Base-by-base conservation (phyloP, 768 basidiomycete species). In the Lactarius deliciosus region DNA sequence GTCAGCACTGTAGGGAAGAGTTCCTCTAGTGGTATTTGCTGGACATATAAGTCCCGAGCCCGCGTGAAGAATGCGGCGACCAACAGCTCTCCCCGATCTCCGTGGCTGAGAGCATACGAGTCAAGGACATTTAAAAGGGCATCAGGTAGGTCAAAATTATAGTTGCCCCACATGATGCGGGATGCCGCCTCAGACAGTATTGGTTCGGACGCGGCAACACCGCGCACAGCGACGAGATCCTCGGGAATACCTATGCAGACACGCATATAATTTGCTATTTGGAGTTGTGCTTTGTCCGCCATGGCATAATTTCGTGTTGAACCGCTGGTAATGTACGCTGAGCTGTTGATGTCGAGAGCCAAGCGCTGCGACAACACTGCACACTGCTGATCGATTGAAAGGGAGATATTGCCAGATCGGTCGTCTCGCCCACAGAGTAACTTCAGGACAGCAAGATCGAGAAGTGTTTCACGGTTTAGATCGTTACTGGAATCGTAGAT, bases 171-270 rank as follows among this genome's bases (percentile, higher is more conserved):
- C 59, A 60, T 60, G 7, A 60, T 60, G 41, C 5, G 10, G 25
- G 43, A 60, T 6, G 41, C 59, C 2, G 59, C 59, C 28, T 60
- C 59, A 10, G 59, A 60, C 6, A 60, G 59, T 30, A 60, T 60
- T 6, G 59, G 59, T 32, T 60, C 59, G 3, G 59, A 60, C 7
- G 59, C 40, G 3, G 38, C 43, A 10, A 41, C 18, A 30, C 38
- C 25, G 18, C 16, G 34, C 40, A 60, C 40, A 25, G 25, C 2
- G 3, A 13, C 22, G 2, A n/a, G 40, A 28, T 40, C 5, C 10
- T 60, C 20, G 1, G 59, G 28, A 28, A 28, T 22, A 13, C 10
- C 18, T 20, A 60, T 20, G 16, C 59, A 43, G 40, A 60, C 40
- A 20, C 41, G 59, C 59, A 60, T 30, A 3, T 45, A 16, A 32